Evolutionary conservation across 441 rosid species (phyloP).

Genomic region (Euphorbia neoarborescens): DNA sequence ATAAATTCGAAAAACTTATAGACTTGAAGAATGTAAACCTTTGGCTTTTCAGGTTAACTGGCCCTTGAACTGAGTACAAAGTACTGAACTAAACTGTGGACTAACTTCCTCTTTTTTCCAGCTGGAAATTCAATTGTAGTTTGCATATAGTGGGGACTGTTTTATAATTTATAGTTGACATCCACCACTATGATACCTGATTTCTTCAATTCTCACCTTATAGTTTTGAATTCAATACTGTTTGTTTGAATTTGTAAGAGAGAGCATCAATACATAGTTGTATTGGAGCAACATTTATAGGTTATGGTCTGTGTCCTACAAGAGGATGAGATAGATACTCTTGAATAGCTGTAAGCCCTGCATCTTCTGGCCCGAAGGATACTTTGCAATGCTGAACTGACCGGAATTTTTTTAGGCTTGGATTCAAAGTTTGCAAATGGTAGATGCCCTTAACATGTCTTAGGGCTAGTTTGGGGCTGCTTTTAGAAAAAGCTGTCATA

Average conservation of each 20-base stretch:
- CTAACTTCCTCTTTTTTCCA: not conserved
- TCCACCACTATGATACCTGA: not conserved
- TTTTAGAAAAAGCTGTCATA: no score
- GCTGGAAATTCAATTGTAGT: not conserved
- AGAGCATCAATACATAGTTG: conserved; percentile 1
- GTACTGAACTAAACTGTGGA: not conserved
- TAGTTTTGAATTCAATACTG: not conserved
- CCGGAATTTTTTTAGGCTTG: not conserved
- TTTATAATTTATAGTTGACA: not conserved
- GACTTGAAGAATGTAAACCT: not conserved
- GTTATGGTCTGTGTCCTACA: not conserved
- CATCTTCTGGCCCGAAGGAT: not conserved
- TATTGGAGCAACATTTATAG: not conserved
- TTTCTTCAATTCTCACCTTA: not conserved
- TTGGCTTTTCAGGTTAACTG: not conserved
- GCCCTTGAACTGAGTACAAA: not conserved
- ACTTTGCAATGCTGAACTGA: not conserved
- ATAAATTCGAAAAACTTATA: not conserved
- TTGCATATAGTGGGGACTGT: not conserved
- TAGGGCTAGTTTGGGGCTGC: no score
- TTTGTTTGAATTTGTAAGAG: not conserved
- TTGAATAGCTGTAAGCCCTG: not conserved
- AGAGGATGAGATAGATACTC: not conserved
- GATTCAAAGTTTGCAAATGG: conserved; percentile 2
- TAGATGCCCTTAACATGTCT: not conserved